These are phyloP conservation scores for Acanthamoeba sp. DNA, from an alignment of 208 protist species.

Conservation along the genomic window DNA sequence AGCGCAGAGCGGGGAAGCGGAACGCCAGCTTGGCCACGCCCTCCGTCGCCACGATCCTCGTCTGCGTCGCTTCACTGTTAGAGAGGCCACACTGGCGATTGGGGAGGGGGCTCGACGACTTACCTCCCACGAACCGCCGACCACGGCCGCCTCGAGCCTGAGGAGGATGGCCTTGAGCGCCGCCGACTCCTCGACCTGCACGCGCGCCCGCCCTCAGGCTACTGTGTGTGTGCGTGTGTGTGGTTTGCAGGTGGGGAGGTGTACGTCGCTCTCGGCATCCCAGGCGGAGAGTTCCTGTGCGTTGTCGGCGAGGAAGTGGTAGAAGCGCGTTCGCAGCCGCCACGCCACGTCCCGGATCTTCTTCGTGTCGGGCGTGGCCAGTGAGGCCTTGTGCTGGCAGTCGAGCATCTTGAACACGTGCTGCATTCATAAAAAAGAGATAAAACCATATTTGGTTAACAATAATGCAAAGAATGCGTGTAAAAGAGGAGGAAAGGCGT, in stretches of 20 bases:
- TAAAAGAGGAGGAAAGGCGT: too few relatives aligned
- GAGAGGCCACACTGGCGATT: not conserved
- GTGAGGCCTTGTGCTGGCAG: constrained; percentile 32
- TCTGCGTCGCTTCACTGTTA: not conserved
- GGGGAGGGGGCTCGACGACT: not conserved
- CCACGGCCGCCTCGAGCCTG: not conserved
- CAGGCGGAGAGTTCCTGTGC: not conserved
- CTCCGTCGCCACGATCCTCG: not conserved
- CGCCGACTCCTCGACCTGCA: not conserved
- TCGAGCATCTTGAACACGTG: constrained; percentile 56
- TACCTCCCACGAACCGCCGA: constrained; percentile 46
- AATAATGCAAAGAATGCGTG: not conserved
- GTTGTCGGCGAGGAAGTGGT: constrained; percentile 5
- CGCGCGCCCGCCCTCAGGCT: too few relatives aligned
- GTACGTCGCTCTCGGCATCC: constrained; percentile 16
- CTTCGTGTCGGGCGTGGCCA: constrained; percentile 2
- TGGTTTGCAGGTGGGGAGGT: not conserved
- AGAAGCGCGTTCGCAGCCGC: constrained; percentile 5
- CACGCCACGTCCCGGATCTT: not conserved
- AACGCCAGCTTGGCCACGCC: constrained; percentile 34
- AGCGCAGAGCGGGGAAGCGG: constrained; percentile 26
- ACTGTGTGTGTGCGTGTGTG: not conserved
- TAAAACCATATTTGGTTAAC: too few relatives aligned
- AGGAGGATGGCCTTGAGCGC: constrained; percentile 27
- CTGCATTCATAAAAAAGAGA: too few relatives aligned